Evolutionary conservation across 176 grass and related monocot species (phyloP), one percentile per base, ranked within the genome.

Genomic region (Ananas comosus): DNA sequence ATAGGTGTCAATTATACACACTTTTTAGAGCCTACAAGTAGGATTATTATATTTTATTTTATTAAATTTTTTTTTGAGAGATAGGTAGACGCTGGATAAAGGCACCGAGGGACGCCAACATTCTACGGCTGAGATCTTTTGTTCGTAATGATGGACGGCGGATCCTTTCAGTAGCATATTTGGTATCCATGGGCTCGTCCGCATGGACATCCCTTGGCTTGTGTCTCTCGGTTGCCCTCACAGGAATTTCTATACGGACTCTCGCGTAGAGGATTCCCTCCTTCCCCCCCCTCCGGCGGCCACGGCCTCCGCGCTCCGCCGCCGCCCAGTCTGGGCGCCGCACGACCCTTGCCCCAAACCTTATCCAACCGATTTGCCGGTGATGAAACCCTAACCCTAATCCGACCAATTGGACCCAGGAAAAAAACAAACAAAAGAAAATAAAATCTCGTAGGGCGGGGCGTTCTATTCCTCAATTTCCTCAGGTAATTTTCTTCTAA

Each of bases 201-300:
- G 33, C 4, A 42, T 42, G 33, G 54, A 59, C n/a, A 19, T 59
- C 54, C 54, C 19, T 59, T 5, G 19, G 54, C 54, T 59, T 18
- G 54, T 59, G 0, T 8, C 19, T 8, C 19, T 17, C 54, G n/a
- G 54, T 14, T 59, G 19, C n/a, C 54, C 54, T 19, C 54, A 59
- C 54, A 18, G 54, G 54, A 59, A 59, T 17, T 21, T 59, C 54
- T 59, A 59, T 59, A 59, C 54, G 54, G 54, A 59, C 54, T 59
- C n/a, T 58, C 54, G 54, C 14, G 54, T 59, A 59, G 54, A 18
- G 19, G 54, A 59, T 19, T 10, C 2, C 9, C 19, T n/a, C 54
- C 19, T 10, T 10, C 9, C 19, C 54, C 54, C 19, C 53, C 22
- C 22, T 23, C 1, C 22, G 22, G 10, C 54, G 0, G 16, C 54